These are phyloP conservation scores for Populus nigra DNA, from an alignment of 345 rosid genomes.

Conservation along the genomic window DNA sequence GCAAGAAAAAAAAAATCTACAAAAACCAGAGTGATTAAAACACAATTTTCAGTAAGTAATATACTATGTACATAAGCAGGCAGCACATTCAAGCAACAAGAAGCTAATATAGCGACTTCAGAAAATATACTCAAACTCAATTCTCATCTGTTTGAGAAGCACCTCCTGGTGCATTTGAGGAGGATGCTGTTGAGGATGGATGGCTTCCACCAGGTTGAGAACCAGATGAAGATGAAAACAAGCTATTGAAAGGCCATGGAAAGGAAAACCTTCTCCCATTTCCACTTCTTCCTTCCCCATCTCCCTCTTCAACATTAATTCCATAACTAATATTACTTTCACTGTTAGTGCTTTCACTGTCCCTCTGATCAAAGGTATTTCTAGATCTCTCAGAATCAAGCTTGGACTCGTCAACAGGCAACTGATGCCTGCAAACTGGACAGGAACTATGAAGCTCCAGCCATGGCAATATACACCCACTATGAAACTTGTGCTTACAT, in stretches of 20 bases:
- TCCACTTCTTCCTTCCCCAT: constrained; percentile 49
- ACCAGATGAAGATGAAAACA: constrained; percentile 57
- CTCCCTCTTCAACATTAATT: constrained; percentile 38
- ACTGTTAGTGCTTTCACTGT: constrained; percentile 15
- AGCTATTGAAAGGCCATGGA: constrained; percentile 80
- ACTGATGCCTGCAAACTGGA: constrained; percentile 76
- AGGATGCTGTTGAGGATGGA: constrained; percentile 28
- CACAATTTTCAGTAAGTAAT: constrained; percentile 9
- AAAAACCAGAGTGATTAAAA: constrained; percentile 5
- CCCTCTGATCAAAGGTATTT: constrained; percentile 27
- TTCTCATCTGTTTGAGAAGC: constrained; percentile 39
- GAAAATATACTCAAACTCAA: constrained; percentile 21
- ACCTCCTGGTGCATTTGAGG: constrained; percentile 35
- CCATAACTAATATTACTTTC: neutral
- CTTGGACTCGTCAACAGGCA: constrained; percentile 73
- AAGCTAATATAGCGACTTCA: constrained; percentile 9
- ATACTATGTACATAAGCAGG: constrained; percentile 30
- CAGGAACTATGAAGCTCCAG: constrained; percentile 91
- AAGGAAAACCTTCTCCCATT: constrained; percentile 65
- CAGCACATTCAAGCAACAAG: constrained; percentile 16
- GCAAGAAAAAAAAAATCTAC: constrained; percentile 4
- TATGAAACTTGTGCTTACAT: constrained; percentile 82
- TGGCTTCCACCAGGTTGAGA: constrained; percentile 48
- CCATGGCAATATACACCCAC: constrained; percentile 77
- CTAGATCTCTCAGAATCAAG: constrained; percentile 43